Base-by-base conservation (phyloP, 306 rosid genomes). In the Cucurbita maxima region DNA sequence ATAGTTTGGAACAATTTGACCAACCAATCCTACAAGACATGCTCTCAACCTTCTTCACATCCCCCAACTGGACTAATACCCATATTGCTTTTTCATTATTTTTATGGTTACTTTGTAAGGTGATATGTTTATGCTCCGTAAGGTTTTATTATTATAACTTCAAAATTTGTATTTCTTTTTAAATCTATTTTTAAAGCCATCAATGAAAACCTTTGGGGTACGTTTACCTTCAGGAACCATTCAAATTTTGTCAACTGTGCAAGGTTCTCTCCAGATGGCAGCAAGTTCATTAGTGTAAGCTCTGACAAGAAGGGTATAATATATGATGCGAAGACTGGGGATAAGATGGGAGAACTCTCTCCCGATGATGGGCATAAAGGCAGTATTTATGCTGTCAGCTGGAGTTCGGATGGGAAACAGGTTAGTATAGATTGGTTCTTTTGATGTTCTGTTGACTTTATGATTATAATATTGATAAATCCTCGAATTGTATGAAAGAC, bases 401-500 rank as follows among this genome's bases (percentile, higher is more conserved):
- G 97, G 95, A 94, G 95, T 83, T 88, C 96, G 55, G 95, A 94
- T 87, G 95, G 97, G n/a, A 94, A 89, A 71, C 88, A 83, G 89
- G 96, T 94, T 75, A 81, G 18, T 73, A 18, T 20, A 45, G 62
- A 64, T 73, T 52, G 43, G 12, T 15, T 71, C 69, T 18, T 30
- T 7, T 36, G 13, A 69, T 73, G 68, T 36, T 8, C n/a, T 18
- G 58, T 19, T 37, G 47, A 66, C 69, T 25, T 37, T 53, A 22
- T 44, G 72, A 44, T 12, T 66, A 50, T 50, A 50, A 70, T 30
- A 48, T 16, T 51, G 47, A 25, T 16, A 16, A 50, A 70, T 30
- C 34, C n/a, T 70, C 47, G 0, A 70, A 3, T 51, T 51, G 59
- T 68, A 7, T 68, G 73, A 68, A 47, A 68, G 56, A 34, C 13